A percentile compares a stretch with the other conserved stretches of the same genome.
Conservation (phyloP, 2,329 filamentous ascomycete genomes). For the Cladosporium sp. region DNA sequence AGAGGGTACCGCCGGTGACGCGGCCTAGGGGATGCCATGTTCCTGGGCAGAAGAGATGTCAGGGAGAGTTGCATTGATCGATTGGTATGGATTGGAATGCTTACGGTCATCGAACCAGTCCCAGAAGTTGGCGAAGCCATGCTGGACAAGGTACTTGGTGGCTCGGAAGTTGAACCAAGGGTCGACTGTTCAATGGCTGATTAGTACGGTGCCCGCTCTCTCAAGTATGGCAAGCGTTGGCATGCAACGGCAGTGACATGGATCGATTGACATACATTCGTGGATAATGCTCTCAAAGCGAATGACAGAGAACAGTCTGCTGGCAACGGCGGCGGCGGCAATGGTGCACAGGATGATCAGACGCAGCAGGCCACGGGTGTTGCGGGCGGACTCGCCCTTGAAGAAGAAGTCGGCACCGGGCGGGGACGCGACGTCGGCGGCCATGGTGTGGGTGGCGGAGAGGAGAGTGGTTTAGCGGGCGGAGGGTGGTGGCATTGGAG, state of each 20-base stretch:
- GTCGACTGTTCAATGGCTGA: slow-evolving; percentile 66
- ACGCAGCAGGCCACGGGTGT: slow-evolving; percentile 79
- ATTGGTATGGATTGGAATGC: slow-evolving; percentile 28
- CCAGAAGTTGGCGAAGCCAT: slow-evolving; percentile 99
- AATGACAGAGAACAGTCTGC: slow-evolving; percentile 97
- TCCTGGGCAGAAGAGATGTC: slow-evolving; percentile 45
- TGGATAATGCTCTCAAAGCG: slow-evolving; percentile 99
- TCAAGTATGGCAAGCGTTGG: neutral
- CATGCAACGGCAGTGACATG: neutral
- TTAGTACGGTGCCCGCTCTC: neutral
- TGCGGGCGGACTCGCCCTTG: slow-evolving; percentile 76
- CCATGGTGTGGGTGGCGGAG: slow-evolving; percentile 22
- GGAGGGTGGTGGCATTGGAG: slow-evolving; percentile 15
- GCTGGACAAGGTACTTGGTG: slow-evolving; percentile 92
- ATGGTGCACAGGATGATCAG: slow-evolving; percentile 89
- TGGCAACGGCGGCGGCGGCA: slow-evolving; percentile 85
- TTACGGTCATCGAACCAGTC: slow-evolving; percentile 98
- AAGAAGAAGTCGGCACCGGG: slow-evolving; percentile 54
- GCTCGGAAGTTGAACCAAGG: slow-evolving; percentile 99
- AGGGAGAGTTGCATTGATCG: neutral
- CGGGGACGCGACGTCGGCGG: slow-evolving; percentile 23
- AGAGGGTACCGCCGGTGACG: slow-evolving; percentile 97
- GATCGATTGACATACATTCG: slow-evolving; percentile 67
- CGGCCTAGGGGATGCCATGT: slow-evolving; percentile 99
- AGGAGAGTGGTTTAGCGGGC: neutral